Conservation (phyloP, 768 basidiomycete species). For the Pleurotus ostreatus region DNA sequence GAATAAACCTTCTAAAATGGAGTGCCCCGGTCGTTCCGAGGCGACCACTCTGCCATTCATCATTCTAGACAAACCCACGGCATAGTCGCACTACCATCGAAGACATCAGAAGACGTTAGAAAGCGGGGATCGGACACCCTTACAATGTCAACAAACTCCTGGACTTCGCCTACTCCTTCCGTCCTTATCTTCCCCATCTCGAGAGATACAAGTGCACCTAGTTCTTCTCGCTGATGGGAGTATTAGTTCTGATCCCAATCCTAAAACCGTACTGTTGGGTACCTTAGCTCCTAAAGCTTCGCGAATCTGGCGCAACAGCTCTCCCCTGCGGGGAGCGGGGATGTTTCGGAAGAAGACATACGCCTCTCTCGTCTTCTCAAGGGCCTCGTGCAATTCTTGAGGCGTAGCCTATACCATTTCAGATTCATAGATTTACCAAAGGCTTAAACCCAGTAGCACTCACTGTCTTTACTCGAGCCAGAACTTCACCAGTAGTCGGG, state of each 20-base stretch:
- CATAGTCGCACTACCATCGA: constrained; percentile 78
- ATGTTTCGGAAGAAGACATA: constrained; percentile 65
- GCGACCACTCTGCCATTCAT: constrained; percentile 89
- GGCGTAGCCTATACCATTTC: constrained; percentile 51
- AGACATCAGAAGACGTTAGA: constrained; percentile 9
- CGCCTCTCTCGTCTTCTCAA: constrained; percentile 73
- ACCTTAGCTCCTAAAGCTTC: constrained; percentile 80
- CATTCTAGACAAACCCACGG: constrained; percentile 88
- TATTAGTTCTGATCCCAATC: constrained; percentile 2
- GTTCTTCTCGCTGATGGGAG: constrained; percentile 57
- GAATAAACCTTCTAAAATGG: constrained; percentile 76
- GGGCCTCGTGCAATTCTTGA: constrained; percentile 63
- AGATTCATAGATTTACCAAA: constrained; percentile 9
- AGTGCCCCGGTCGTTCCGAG: constrained; percentile 87
- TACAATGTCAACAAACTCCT: constrained; percentile 94
- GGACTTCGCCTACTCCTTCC: constrained; percentile 91
- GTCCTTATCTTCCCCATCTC: constrained; percentile 92
- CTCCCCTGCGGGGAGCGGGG: constrained; percentile 86
- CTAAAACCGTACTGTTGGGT: neutral
- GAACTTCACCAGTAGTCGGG: constrained; percentile 82
- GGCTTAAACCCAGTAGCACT: constrained; percentile 15
- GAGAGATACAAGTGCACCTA: constrained; percentile 80
- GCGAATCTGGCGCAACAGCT: constrained; percentile 83
- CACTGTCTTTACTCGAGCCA: constrained; percentile 73
- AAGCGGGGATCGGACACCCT: constrained; percentile 23